Base-by-base conservation (phyloP, 179 eudicot species). In the Kewa caespitosa region DNA sequence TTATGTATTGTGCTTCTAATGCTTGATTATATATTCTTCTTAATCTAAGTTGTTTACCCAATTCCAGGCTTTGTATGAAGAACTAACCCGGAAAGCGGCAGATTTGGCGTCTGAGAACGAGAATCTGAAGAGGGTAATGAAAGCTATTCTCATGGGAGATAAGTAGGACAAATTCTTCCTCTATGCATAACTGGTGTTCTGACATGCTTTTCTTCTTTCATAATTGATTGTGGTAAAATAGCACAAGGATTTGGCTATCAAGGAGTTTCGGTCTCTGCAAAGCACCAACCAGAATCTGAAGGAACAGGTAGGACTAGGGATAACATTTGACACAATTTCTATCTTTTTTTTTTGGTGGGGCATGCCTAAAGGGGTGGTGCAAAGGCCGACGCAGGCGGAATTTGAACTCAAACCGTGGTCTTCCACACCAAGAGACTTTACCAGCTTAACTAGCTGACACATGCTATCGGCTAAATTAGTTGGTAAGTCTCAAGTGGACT, bases 51-150 rank as follows among this genome's bases (percentile, higher is more conserved):
- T n/a, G n/a, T n/a, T n/a, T n/a, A n/a, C n/a, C n/a, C n/a, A n/a
- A 6, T 76, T 61, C 34, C 68, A 94, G 98, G 96, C 94, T 63
- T 34, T 85, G 28, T 81, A 84, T 70, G 91, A 84, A 73, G 96
- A 89, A 55, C 77, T 92, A 67, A 88, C 82, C 67, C 76, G 83
- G 78, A 90, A 86, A 82, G 92, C 95, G 50, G 81, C 81, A 3
- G 82, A 83, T 73, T 75, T 92, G 65, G 82, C 86, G 32, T 66
- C 72, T 1, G 96, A 94, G 81, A 94, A 92, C 69, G 91, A 84
- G 39, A 85, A 73, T 66, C 65, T 94, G 69, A 92, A 86, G 81
- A 89, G 67, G 84, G 96, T 90, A 82, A n/a, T n/a, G n/a, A n/a
- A n/a, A 5, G 72, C 37, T 13, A 31, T 17, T 43, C 30, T 46